These are phyloP conservation scores for Trypanosoma melophagium DNA, from an alignment of 208 protist species.

Conservation along the genomic window DNA sequence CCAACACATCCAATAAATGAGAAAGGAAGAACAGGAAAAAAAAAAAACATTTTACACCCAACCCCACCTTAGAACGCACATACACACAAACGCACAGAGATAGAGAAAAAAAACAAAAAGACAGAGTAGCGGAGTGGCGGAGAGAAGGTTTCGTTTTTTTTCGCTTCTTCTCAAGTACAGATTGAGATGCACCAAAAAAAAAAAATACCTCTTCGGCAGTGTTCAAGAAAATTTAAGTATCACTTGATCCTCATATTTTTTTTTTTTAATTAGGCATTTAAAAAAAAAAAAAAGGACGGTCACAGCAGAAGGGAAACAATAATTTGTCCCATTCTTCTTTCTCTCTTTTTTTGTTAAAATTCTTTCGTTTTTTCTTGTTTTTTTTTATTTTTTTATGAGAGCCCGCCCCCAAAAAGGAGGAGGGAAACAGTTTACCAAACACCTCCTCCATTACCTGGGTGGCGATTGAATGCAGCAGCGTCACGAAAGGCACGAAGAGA, in stretches of 20 bases:
- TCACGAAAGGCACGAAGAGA: constrained; percentile 25
- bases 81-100: too few relatives aligned
- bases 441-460: constrained; percentile 37
- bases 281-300: constrained; percentile 17
- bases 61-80: too few relatives aligned
- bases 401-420: neutral
- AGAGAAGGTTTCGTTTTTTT: too few relatives aligned
- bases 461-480: constrained; percentile 31
- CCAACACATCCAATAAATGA: neutral
- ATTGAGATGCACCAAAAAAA: neutral
- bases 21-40: neutral
- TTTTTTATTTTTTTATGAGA: constrained; percentile 12
- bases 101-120: too few relatives aligned
- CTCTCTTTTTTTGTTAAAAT: constrained; percentile 4
- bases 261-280: too few relatives aligned
- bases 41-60: neutral
- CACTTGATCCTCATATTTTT: too few relatives aligned
- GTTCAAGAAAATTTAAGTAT: too few relatives aligned
- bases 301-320: neutral
- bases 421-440: constrained; percentile 40
- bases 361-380: constrained; percentile 17
- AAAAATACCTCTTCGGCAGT: too few relatives aligned
- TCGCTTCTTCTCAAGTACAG: too few relatives aligned
- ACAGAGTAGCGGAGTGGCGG: too few relatives aligned
- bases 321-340: constrained; percentile 11